A percentile compares a stretch with the other conserved stretches of the same genome.
These are phyloP conservation scores for Teunomyces gatunensis DNA, from an alignment of 805 yeast genomes.

Conservation along the genomic window DNA sequence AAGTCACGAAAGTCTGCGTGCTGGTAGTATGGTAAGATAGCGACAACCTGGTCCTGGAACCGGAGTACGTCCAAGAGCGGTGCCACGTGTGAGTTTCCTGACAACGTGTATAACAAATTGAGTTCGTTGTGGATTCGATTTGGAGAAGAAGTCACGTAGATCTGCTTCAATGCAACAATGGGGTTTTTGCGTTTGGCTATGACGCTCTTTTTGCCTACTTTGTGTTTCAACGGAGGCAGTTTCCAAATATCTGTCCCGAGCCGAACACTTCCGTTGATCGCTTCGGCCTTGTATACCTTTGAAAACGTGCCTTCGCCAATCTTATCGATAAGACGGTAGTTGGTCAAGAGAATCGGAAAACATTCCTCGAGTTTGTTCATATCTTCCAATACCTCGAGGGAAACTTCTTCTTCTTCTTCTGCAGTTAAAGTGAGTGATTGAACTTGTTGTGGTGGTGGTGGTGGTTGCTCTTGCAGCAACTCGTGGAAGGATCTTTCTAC, in stretches of 20 bases:
- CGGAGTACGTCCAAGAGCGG: constrained; percentile 87
- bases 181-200: constrained; percentile 31
- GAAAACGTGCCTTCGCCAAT: constrained; percentile 70
- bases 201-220: constrained; percentile 19
- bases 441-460: background rate
- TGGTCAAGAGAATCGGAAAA: constrained; percentile 51
- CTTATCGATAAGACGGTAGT: constrained; percentile 52
- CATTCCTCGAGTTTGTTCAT: constrained; percentile 52
- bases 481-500: background rate
- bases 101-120: constrained; percentile 64
- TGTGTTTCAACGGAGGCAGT: constrained; percentile 41
- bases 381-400: constrained; percentile 55
- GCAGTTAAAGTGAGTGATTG: constrained; percentile 9
- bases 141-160: constrained; percentile 94
- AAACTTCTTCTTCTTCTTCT: constrained; percentile 48
- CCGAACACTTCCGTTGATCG: constrained; percentile 39
- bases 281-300: constrained; percentile 61
- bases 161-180: constrained; percentile 84
- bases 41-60: constrained; percentile 86
- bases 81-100: constrained; percentile 74
- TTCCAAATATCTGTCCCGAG: constrained; percentile 43
- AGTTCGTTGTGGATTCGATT: constrained; percentile 87
- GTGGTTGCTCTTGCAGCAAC: background rate
- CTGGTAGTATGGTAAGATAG: constrained; percentile 85
- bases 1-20: constrained; percentile 90